Evolutionary conservation across 2,329 filamentous ascomycete species (phyloP).

Genomic region (Colletotrichum tanaceti): DNA sequence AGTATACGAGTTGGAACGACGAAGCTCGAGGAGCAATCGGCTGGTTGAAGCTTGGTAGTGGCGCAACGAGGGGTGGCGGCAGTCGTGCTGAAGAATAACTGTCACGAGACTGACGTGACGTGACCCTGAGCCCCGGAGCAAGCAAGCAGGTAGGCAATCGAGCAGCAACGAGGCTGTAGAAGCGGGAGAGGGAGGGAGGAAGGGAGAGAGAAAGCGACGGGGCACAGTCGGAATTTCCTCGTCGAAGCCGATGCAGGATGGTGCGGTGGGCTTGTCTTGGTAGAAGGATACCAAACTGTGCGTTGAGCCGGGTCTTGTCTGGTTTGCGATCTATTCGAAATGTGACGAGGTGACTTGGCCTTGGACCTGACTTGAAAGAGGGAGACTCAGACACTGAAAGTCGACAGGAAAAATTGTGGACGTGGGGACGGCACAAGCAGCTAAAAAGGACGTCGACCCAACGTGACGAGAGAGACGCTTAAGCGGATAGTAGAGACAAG

Average conservation of each 20-base stretch:
- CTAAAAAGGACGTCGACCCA: constrained; percentile 40
- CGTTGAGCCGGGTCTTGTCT: constrained; percentile 22
- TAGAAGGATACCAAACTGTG: constrained; percentile 11
- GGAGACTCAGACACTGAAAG: constrained; percentile 30
- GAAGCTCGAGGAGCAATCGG: constrained; percentile 11
- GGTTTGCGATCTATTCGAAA: constrained; percentile 24
- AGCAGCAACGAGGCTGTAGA: constrained; percentile 24
- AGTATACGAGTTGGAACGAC: constrained; percentile 2
- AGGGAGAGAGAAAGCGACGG: not conserved
- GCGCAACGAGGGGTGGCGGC: constrained; percentile 27
- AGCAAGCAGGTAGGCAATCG: constrained; percentile 17
- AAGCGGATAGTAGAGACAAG: constrained; percentile 39
- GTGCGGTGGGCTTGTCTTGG: constrained; percentile 20
- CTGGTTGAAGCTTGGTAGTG: constrained; percentile 17
- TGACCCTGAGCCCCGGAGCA: constrained; percentile 30
- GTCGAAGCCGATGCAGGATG: constrained; percentile 6
- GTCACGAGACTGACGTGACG: constrained; percentile 35
- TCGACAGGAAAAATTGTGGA: constrained; percentile 40
- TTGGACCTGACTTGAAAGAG: constrained; percentile 33
- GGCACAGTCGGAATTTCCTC: constrained; percentile 11
- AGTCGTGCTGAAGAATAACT: constrained; percentile 16
- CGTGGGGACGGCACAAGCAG: constrained; percentile 39
- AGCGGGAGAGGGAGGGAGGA: not conserved
- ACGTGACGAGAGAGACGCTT: constrained; percentile 39
- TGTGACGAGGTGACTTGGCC: constrained; percentile 29